A percentile compares a stretch with the other conserved stretches of the same genome.
Evolutionary conservation across 208 protist genomes (phyloP).

Genomic region (Zelonia costaricensis): DNA sequence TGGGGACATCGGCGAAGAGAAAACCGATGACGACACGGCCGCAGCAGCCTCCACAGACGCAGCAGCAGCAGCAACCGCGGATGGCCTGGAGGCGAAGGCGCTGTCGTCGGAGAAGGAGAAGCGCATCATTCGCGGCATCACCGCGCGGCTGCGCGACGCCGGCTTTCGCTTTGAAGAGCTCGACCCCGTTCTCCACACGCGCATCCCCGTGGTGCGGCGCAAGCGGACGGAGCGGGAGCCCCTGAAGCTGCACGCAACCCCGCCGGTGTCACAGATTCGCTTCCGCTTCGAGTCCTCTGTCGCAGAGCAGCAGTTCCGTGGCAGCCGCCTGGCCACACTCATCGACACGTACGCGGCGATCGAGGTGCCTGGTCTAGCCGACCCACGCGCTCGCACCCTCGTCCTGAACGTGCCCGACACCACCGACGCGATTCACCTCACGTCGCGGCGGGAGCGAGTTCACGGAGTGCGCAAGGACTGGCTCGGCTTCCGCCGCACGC

Average conservation of each 20-base stretch:
- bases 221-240: conserved; percentile 23
- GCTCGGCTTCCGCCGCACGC: conserved; percentile 23
- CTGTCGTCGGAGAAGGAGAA: conserved; percentile 21
- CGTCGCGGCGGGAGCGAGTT: conserved; percentile 24
- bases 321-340: background rate
- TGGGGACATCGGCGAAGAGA: too few species aligned
- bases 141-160: conserved; percentile 33
- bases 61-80: too few species aligned
- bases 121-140: conserved; percentile 17
- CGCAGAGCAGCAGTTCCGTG: conserved; percentile 10
- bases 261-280: conserved; percentile 19
- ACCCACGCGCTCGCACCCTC: background rate
- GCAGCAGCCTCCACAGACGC: too few species aligned
- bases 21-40: too few species aligned
- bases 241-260: background rate
- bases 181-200: conserved; percentile 43
- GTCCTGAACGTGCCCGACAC: conserved; percentile 21
- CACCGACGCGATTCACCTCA: conserved; percentile 41
- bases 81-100: background rate
- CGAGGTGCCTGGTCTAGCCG: background rate
- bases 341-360: conserved; percentile 4
- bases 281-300: conserved; percentile 12
- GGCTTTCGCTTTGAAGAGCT: conserved; percentile 76
- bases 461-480: conserved; percentile 35
- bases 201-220: conserved; percentile 74